Conservation (phyloP, 306 rosid genomes). For the Coriaria nepalensis region DNA sequence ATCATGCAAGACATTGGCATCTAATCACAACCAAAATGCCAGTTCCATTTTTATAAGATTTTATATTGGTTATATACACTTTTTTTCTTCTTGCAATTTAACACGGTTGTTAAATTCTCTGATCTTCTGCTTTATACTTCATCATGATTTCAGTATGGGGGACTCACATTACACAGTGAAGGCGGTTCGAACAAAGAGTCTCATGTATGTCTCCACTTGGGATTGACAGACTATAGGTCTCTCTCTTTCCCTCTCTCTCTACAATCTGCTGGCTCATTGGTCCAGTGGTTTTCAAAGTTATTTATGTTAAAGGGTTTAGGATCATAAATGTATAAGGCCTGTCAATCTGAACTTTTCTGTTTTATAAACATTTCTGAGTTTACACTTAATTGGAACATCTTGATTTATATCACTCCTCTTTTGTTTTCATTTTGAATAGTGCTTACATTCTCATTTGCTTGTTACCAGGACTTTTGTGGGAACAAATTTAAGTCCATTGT, state of each 20-base stretch:
- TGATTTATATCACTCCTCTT: not conserved
- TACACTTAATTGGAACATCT: not conserved
- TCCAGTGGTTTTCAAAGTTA: not conserved
- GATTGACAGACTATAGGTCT: constrained; percentile 90
- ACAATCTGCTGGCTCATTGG: not conserved
- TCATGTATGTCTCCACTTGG: constrained; percentile 59
- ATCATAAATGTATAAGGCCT: no score
- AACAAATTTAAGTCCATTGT: constrained; percentile 68
- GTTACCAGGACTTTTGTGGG: constrained; percentile 80
- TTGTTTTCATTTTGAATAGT: not conserved
- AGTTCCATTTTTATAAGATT: no score
- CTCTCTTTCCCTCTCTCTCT: constrained; percentile 6
- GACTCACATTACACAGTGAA: constrained; percentile 21
- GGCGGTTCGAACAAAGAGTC: constrained; percentile 32
- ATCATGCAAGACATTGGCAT: no score
- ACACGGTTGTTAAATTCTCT: not conserved
- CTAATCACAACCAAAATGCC: no score
- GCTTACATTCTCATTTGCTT: constrained; percentile 19
- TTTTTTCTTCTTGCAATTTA: no score
- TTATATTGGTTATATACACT: no score
- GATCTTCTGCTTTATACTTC: constrained; percentile 1
- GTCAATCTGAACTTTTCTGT: no score
- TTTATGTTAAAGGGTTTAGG: not conserved
- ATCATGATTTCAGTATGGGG: constrained; percentile 68
- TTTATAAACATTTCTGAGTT: no score